A percentile compares a stretch with the other conserved stretches of the same genome.
phyloP scores from a whole-genome alignment of 129 eudicot genomes.

The sunflower (Helianthus annuus) region DNA sequence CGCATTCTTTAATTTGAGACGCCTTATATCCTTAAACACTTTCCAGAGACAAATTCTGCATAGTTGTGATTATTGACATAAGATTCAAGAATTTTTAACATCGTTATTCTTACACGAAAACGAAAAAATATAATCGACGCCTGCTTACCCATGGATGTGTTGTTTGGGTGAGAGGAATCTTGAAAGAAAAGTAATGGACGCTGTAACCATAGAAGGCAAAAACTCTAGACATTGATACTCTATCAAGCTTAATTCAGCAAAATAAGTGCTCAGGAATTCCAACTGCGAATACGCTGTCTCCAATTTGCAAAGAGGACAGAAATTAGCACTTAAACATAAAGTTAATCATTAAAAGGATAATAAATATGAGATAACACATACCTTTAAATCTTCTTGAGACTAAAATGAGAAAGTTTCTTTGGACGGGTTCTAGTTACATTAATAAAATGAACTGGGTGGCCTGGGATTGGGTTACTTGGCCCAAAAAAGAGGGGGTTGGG shows the following conservation, averaged over 20 bases:
- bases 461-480: too few species aligned
- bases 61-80: background rate
- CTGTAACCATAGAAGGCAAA: constrained; percentile 75
- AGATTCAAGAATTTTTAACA: background rate
- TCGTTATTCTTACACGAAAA: background rate
- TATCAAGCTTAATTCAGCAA: constrained; percentile 75
- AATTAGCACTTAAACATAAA: constrained; percentile 15
- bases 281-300: constrained; percentile 44
- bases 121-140: background rate
- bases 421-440: too few species aligned
- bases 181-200: constrained; percentile 68
- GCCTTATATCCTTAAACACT: constrained; percentile 52
- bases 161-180: constrained; percentile 42
- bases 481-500: too few species aligned
- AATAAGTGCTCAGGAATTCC: constrained; percentile 57
- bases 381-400: constrained; percentile 50
- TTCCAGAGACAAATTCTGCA: constrained; percentile 52
- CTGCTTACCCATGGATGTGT: constrained; percentile 66
- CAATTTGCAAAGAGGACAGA: background rate
- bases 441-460: too few species aligned
- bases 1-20: constrained; percentile 63
- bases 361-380: constrained; percentile 11
- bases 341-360: background rate
- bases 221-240: constrained; percentile 64
- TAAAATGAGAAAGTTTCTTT: background rate